Evolutionary conservation across 768 basidiomycete species (phyloP), one percentile per base, ranked within the genome.

Genomic region (Dendrothele bispora): DNA sequence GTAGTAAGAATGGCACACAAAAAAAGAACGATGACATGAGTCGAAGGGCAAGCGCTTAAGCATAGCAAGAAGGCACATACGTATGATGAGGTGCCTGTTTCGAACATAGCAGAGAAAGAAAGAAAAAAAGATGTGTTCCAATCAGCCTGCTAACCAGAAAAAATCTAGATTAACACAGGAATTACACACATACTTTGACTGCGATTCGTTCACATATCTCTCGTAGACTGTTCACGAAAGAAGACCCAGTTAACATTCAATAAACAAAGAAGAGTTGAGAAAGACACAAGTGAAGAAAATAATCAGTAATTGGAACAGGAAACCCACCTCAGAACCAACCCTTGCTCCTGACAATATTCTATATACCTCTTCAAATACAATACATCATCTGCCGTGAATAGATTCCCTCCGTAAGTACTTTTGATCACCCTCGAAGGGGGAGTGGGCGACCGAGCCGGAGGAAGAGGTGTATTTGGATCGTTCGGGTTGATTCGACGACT

Each of bases 191-290:
- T 47, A 84, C 87, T 75, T 91, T 91, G 49, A 91, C 77, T 11
- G 91, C 91, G 57, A 93, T 82, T 51, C 88, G 74, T 63, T 93
- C 89, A 56, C 91, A 93, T 38, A 93, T 93, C 63, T 93, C 91
- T 36, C 91, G 79, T 52, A 93, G 58, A 62, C 80, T 80, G 52
- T 44, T 36, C 7, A 46, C 17, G 29, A 18, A 39, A 34, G 20
- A 24, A 50, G 22, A 51, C 14, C 24, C 27, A 30, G 30, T 45
- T 17, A 20, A 18, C 36, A 28, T 18, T n/a, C 5, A 20, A 8
- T 32, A 12, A 48, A 25, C 26, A 34, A 30, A 26, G 18, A n/a
- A 39, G 35, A 43, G 17, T 27, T 0, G 26, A 25, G 8, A 38
- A 17, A 24, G 41, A 54, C 67, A 37, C n/a, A n/a, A n/a, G n/a